These are phyloP conservation scores for Fusarium nelsonii DNA, from an alignment of 2,329 filamentous ascomycete genomes.

Conservation along the genomic window DNA sequence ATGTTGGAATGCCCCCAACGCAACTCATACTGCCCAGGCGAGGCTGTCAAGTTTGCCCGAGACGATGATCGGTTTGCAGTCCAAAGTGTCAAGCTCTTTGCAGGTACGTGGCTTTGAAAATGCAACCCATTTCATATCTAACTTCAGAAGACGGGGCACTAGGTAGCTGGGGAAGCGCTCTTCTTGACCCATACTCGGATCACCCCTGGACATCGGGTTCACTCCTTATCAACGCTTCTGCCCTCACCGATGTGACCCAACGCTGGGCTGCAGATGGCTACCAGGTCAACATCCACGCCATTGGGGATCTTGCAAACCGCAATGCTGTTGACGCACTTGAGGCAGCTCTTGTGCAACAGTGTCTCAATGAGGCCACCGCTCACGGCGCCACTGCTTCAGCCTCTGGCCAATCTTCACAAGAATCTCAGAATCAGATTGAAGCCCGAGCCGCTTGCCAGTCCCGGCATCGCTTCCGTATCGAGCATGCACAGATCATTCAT, in stretches of 20 bases:
- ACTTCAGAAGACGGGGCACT: conserved; percentile 70
- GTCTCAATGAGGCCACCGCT: conserved; percentile 55
- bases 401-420: conserved; percentile 1
- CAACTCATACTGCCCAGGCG: conserved; percentile 72
- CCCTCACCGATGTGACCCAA: conserved; percentile 64
- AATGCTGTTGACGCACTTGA: conserved; percentile 73
- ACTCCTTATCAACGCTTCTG: conserved; percentile 73
- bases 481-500: conserved; percentile 78
- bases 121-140: not conserved
- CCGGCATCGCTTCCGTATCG: conserved; percentile 73
- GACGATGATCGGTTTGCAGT: conserved; percentile 66
- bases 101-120: conserved; percentile 59
- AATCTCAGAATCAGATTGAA: conserved; percentile 30
- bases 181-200: conserved; percentile 78
- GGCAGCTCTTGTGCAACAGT: conserved; percentile 65
- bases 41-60: conserved; percentile 59
- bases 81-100: conserved; percentile 77
- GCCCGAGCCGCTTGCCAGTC: conserved; percentile 64
- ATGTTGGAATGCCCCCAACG: conserved; percentile 76
- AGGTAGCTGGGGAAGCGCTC: conserved; percentile 77
- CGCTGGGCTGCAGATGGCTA: conserved; percentile 72
- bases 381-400: conserved; percentile 24
- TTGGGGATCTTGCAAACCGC: conserved; percentile 76
- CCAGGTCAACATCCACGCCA: conserved; percentile 80
- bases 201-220: conserved; percentile 71